Base-by-base conservation (phyloP, 73 alveolate species). In the Effrenium voratum region DNA sequence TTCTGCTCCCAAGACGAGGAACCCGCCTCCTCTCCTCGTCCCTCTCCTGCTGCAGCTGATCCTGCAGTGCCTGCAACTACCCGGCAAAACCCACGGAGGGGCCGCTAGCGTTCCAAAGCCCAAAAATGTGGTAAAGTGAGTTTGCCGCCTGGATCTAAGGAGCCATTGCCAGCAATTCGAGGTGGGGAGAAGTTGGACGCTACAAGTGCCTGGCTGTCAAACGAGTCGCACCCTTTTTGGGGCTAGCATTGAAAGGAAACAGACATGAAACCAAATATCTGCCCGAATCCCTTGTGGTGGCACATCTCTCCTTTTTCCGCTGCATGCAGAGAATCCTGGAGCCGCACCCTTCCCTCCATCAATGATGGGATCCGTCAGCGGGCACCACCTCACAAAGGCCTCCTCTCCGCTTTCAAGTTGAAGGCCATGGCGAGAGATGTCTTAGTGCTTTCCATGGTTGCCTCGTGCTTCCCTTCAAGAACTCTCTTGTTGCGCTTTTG, bases 21-120 rank as follows among this genome's bases (percentile, higher is more conserved):
- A 22, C 91, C 52, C 5, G 70, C 91, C 96, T 66, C 50, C 86
- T 90, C 52, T 90, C 96, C 57, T 79, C 86, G 46, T 90, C 96
- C 24, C 87, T n/a, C 57, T 90, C 96, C 32, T 90, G 66, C 87
- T 41, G 76, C 32, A 90, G 87, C 57, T 90, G 87, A 22, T 75
- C 87, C 43, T 90, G 86, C 96, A 46, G 96, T 63, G 75, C 96
- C 96, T 90, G 49, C 81, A 34, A 2, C 16, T 57, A 22, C n/a
- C 70, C 16, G 1, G 2, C n/a, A 57, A 22, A 57, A 5, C 70
- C 26, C 12, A 57, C 10, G 16, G 1, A 57, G 30, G n/a, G 10
- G 16, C n/a, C 70, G 26, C 76, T 1, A 28, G 41, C 76, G 3
- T 63, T 28, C 76, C 22, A n/a, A n/a, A 40, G 24, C 40, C 76